A percentile compares a stretch with the other conserved stretches of the same genome.
These are phyloP conservation scores for Serpula lacrymans DNA, from an alignment of 768 basidiomycete genomes.

Conservation along the genomic window DNA sequence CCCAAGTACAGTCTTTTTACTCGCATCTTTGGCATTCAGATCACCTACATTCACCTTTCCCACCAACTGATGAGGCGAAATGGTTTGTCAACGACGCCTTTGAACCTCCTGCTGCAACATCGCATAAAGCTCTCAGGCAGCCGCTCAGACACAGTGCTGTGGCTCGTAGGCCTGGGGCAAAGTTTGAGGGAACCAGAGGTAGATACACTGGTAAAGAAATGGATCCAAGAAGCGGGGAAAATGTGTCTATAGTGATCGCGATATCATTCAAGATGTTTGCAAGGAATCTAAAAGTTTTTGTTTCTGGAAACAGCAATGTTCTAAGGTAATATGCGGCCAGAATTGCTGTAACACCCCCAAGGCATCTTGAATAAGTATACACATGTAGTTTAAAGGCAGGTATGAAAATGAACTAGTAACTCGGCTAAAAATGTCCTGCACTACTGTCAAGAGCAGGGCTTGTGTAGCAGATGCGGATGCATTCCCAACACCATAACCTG, in stretches of 20 bases:
- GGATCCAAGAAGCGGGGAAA: slow-evolving; percentile 52
- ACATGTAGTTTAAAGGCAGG: too few relatives aligned
- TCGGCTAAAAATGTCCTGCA: slow-evolving; percentile 63
- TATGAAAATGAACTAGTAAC: slow-evolving; percentile 49
- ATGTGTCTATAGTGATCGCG: slow-evolving; percentile 54
- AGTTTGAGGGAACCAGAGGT: slow-evolving; percentile 27
- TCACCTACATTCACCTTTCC: slow-evolving; percentile 66
- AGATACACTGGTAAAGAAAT: slow-evolving; percentile 25
- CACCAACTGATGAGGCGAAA: slow-evolving; percentile 49
- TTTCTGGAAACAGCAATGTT: slow-evolving; percentile 64
- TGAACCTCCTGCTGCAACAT: slow-evolving; percentile 64
- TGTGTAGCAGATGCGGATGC: slow-evolving; percentile 63
- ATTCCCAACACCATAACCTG: slow-evolving; percentile 70
- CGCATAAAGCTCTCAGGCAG: slow-evolving; percentile 54
- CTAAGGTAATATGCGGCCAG: slow-evolving; percentile 59
- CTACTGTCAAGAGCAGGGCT: slow-evolving; percentile 59
- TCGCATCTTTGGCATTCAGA: slow-evolving; percentile 68
- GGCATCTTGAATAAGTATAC: neutral
- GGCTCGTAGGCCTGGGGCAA: slow-evolving; percentile 39
- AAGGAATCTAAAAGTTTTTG: slow-evolving; percentile 64
- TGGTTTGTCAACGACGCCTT: slow-evolving; percentile 68
- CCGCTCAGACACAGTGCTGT: slow-evolving; percentile 56
- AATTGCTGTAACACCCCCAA: slow-evolving; percentile 45
- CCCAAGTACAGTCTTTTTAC: slow-evolving; percentile 68
- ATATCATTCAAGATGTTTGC: slow-evolving; percentile 67